Evolutionary conservation across 495 filamentous ascomycete genomes (phyloP).

Genomic region (Sporormia fimetaria): DNA sequence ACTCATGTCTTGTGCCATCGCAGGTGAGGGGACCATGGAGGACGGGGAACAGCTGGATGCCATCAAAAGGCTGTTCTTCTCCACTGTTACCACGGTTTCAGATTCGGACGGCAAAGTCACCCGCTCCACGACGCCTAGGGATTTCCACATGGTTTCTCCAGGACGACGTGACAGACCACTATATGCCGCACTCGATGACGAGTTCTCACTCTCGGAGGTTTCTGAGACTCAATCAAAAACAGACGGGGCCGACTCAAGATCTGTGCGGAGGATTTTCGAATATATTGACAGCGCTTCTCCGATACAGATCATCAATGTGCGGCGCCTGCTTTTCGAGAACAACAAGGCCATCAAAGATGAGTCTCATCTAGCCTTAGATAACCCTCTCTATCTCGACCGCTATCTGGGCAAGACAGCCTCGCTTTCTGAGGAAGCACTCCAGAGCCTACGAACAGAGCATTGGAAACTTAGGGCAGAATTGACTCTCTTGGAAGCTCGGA

Average conservation of each 20-base stretch:
- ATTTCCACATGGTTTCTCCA: too few relatives aligned
- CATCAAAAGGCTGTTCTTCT: constrained; percentile 48
- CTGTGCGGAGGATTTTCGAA: too few relatives aligned
- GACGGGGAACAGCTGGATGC: constrained; percentile 68
- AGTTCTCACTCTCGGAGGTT: constrained; percentile 66
- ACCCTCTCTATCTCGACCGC: constrained; percentile 76
- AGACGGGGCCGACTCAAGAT: too few relatives aligned
- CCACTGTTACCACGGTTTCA: constrained; percentile 11
- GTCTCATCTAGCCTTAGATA: constrained; percentile 60
- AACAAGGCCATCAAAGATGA: constrained; percentile 60
- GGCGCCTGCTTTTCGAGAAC: constrained; percentile 60
- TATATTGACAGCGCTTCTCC: constrained; percentile 70
- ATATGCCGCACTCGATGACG: constrained; percentile 71
- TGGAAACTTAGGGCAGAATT: constrained; percentile 68
- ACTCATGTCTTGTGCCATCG: constrained; percentile 79
- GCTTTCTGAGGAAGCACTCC: constrained; percentile 40
- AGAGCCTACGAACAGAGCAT: constrained; percentile 48
- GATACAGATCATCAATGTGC: constrained; percentile 78
- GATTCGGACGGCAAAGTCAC: neutral
- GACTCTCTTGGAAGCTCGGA: constrained; percentile 41
- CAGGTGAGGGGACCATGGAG: constrained; percentile 45
- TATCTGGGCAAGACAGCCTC: constrained; percentile 55
- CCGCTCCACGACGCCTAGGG: constrained; percentile 3
- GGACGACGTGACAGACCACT: constrained; percentile 42
- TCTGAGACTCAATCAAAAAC: constrained; percentile 42